Evolutionary conservation across 805 yeast species (phyloP).

Genomic region (Candida nitratophila): DNA sequence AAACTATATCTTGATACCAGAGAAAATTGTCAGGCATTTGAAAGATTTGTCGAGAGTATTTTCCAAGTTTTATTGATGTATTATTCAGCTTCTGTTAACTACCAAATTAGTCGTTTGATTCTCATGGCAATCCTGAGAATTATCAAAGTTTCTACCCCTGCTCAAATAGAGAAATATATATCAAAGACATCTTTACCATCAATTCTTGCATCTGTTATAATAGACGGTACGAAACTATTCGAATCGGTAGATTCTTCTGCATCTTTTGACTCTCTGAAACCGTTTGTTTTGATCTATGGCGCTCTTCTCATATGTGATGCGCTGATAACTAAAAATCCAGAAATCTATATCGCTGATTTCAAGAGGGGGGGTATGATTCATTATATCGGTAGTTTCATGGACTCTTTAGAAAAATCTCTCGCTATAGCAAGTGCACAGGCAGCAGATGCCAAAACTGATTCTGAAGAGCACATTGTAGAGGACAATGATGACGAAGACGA

Average conservation of each 20-base stretch:
- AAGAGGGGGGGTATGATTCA: slow-evolving; percentile 68
- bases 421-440: neutral
- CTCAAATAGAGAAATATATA: slow-evolving; percentile 25
- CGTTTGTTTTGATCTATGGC: slow-evolving; percentile 40
- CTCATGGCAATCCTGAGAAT: slow-evolving; percentile 49
- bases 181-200: slow-evolving; percentile 33
- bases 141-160: slow-evolving; percentile 31
- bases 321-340: slow-evolving; percentile 38
- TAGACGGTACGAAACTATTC: slow-evolving; percentile 38
- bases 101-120: slow-evolving; percentile 50
- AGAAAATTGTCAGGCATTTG: slow-evolving; percentile 9
- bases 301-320: slow-evolving; percentile 41
- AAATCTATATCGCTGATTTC: slow-evolving; percentile 38
- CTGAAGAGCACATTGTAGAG: slow-evolving; percentile 7
- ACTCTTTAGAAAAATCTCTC: slow-evolving; percentile 9
- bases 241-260: slow-evolving; percentile 5
- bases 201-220: slow-evolving; percentile 52
- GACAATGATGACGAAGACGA: slow-evolving; percentile 16
- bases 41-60: slow-evolving; percentile 35
- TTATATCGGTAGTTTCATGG: slow-evolving; percentile 35
- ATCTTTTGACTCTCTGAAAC: slow-evolving; percentile 15
- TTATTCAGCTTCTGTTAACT: slow-evolving; percentile 68
- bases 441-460: slow-evolving; percentile 7
- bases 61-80: slow-evolving; percentile 52
- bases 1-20: slow-evolving; percentile 22